Percentiles rank a stretch among this genome's conserved stretches.
These are phyloP conservation scores for Leccinum uliginosum DNA, from an alignment of 768 basidiomycete genomes.

Conservation along the genomic window DNA sequence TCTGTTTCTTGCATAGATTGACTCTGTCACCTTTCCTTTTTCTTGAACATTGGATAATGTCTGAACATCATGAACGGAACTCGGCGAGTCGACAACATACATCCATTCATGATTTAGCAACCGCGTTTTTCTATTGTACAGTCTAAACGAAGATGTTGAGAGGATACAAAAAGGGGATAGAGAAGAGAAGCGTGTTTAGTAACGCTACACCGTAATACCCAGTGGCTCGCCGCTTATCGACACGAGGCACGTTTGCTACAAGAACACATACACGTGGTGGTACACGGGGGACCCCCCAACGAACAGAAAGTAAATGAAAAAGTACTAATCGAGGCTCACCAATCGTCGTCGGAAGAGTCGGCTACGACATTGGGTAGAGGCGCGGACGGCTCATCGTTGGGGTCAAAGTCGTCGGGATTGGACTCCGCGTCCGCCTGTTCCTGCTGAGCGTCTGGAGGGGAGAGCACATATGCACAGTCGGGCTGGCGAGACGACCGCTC, in stretches of 20 bases:
- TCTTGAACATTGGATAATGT: neutral
- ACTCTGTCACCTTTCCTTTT: neutral
- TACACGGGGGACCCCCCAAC: neutral
- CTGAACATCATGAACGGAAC: too few species aligned
- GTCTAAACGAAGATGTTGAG: neutral
- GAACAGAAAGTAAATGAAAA: neutral
- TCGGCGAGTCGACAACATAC: too few species aligned
- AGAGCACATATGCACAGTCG: constrained; percentile 10
- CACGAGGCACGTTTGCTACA: neutral
- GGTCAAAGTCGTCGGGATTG: constrained; percentile 11
- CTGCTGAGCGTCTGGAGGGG: constrained; percentile 1
- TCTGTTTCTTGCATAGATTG: neutral
- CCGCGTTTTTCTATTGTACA: neutral
- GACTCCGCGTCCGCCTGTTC: neutral
- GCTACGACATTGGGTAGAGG: constrained; percentile 7
- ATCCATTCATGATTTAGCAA: too few species aligned
- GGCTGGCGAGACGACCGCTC: constrained; percentile 13
- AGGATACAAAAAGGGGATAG: neutral
- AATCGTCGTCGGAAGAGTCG: constrained; percentile 29
- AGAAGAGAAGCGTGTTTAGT: too few species aligned
- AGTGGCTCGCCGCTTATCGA: neutral
- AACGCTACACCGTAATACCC: neutral
- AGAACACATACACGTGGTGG: neutral
- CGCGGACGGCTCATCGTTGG: constrained; percentile 9
- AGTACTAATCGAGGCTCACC: constrained; percentile 12